Percentiles rank a stretch among this genome's conserved stretches.
phyloP scores from a whole-genome alignment of 2,329 filamentous ascomycete species.

The Sporothrix humicola region DNA sequence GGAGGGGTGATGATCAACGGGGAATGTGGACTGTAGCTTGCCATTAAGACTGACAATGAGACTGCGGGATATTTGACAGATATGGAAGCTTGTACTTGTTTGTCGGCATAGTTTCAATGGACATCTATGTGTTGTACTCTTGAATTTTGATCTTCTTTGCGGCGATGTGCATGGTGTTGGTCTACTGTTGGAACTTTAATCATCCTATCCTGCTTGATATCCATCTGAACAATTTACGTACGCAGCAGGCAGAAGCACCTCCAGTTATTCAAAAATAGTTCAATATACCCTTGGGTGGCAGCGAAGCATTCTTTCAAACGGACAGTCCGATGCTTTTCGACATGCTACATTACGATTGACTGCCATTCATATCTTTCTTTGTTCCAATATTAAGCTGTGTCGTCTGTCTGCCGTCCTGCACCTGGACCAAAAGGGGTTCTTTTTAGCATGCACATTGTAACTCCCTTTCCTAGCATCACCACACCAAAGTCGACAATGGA shows the following conservation, averaged over 20 bases:
- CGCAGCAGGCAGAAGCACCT: background rate
- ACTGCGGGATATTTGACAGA: background rate
- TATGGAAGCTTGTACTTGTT: no score
- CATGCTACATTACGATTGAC: background rate
- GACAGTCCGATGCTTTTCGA: background rate
- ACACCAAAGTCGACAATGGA: background rate
- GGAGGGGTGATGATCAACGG: background rate
- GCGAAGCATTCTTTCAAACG: no score
- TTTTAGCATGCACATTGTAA: background rate
- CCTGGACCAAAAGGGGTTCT: background rate
- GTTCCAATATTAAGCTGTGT: background rate
- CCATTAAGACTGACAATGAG: background rate
- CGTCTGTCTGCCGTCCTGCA: background rate
- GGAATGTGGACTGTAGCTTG: background rate
- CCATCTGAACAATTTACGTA: background rate
- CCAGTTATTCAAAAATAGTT: no score
- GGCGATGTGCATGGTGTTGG: background rate
- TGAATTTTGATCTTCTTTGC: background rate
- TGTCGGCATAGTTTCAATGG: background rate
- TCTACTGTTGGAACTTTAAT: no score
- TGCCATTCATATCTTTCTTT: background rate
- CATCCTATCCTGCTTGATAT: background rate
- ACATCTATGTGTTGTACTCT: background rate
- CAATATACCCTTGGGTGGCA: background rate
- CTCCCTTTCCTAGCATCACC: background rate